A percentile compares a stretch with the other conserved stretches of the same genome.
Evolutionary conservation across 768 basidiomycete species (phyloP).

Genomic region (Neoboletus brunneissimus): DNA sequence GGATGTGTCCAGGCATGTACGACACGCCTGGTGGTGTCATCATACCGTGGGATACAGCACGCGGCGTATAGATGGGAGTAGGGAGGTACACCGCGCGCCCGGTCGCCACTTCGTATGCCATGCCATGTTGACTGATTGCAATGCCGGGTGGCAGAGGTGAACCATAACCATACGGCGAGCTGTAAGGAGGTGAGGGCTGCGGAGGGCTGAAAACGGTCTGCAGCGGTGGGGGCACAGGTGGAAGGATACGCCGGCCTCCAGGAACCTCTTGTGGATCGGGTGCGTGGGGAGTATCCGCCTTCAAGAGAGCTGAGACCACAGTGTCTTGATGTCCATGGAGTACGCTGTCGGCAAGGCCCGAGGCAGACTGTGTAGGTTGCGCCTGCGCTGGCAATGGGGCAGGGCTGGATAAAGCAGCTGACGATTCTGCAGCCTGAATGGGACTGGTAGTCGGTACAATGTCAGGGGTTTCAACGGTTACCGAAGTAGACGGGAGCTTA

Average conservation of each 20-base stretch:
- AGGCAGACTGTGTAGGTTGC: slow-evolving; percentile 12
- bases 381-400: slow-evolving; percentile 6
- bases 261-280: slow-evolving; percentile 22
- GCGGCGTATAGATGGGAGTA: slow-evolving; percentile 63
- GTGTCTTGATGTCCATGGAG: slow-evolving; percentile 31
- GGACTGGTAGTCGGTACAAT: slow-evolving; percentile 6
- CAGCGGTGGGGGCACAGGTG: slow-evolving; percentile 41
- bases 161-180: slow-evolving; percentile 65
- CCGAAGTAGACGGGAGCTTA: slow-evolving; percentile 32
- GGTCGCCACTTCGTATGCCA: slow-evolving; percentile 80
- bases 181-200: slow-evolving; percentile 55
- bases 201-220: slow-evolving; percentile 43
- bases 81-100: slow-evolving; percentile 77
- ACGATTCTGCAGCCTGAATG: slow-evolving; percentile 8
- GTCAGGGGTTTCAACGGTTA: neutral
- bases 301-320: slow-evolving; percentile 24
- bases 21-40: slow-evolving; percentile 46
- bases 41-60: slow-evolving; percentile 59
- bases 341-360: slow-evolving; percentile 13
- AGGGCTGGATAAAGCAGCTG: slow-evolving; percentile 9
- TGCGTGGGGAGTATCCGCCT: slow-evolving; percentile 27
- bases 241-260: slow-evolving; percentile 28
- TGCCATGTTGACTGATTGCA: slow-evolving; percentile 68
- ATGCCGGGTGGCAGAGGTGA: slow-evolving; percentile 65
- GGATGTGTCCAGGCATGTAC: slow-evolving; percentile 62